Evolutionary conservation across 257 asterid genomes (phyloP), one percentile per base, ranked within the genome.

Genomic region (Hygrophila difformis): DNA sequence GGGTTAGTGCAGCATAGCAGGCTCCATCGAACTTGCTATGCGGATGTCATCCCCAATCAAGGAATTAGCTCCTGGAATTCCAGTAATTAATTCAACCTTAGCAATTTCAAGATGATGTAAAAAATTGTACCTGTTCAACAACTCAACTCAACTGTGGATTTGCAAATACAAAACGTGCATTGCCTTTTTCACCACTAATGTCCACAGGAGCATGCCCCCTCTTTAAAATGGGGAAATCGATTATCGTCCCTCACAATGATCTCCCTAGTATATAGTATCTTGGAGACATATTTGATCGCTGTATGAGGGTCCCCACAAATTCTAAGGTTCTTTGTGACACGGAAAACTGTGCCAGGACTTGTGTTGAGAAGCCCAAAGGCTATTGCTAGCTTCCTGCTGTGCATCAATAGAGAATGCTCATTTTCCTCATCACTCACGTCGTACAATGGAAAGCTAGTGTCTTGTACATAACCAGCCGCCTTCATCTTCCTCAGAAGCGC

Each of bases 151-250:
- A n/a, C n/a, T n/a, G n/a, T n/a, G n/a, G n/a, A n/a, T n/a, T n/a
- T n/a, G n/a, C n/a, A n/a, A n/a, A n/a, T n/a, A n/a, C n/a, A n/a
- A n/a, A n/a, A n/a, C n/a, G n/a, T n/a, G n/a, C n/a, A n/a, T n/a
- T n/a, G n/a, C n/a, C n/a, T n/a, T n/a, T n/a, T n/a, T 82, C 67
- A 80, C 94, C 94, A 84, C 51, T 77, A 84, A 46, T 84, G 88
- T 12, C 74, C 78, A 43, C 88, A 80, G 52, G 94, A 80, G 58
- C 94, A 84, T 12, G 38, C 47, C 6, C 94, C 94, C 20, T 68
- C 74, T 49, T 56, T 66, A 60, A 82, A 82, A 68, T 73, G 89
- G 65, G 82, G 93, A 70, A 79, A 86, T 16, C 93, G 56, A 44
- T 76, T 86, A 20, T 78, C 75, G 66, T 85, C 96, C 72, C 93